A percentile compares a stretch with the other conserved stretches of the same genome.
These are phyloP conservation scores for Nakaseomyces kungkrabaensis DNA, from an alignment of 1,139 yeast species.

Conservation along the genomic window DNA sequence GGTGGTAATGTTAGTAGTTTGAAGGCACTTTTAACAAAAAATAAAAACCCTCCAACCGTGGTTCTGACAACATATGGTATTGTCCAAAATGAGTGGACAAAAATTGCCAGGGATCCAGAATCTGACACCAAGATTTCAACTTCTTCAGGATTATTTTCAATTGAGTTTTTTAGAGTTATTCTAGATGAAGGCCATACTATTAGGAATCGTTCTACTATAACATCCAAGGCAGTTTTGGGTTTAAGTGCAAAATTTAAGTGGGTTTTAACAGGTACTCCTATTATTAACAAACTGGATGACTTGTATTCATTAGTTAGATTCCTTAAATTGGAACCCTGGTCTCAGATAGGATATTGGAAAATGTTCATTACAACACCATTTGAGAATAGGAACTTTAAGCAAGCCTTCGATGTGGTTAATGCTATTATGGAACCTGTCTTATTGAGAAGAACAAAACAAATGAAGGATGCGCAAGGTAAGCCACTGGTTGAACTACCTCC, in stretches of 20 bases:
- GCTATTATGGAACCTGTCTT: conserved; percentile 77
- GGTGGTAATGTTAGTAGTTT: conserved; percentile 54
- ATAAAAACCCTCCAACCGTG: conserved; percentile 51
- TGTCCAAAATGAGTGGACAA: conserved; percentile 59
- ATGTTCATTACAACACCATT: conserved; percentile 79
- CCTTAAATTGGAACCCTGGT: conserved; percentile 80
- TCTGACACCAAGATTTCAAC: conserved; percentile 7
- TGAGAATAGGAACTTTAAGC: conserved; percentile 57
- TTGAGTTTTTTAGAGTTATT: conserved; percentile 68
- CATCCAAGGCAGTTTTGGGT: conserved; percentile 70
- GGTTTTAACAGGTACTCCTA: conserved; percentile 92
- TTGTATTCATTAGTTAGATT: conserved; percentile 69
- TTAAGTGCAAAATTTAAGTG: conserved; percentile 60
- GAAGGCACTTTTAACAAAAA: conserved; percentile 19
- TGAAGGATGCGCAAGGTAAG: conserved; percentile 66
- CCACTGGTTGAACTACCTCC: conserved; percentile 70
- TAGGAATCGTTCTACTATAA: conserved; percentile 68
- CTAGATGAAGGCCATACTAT: conserved; percentile 92
- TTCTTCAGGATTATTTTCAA: conserved; percentile 52
- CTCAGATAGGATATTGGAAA: conserved; percentile 78
- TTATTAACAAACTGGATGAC: conserved; percentile 81
- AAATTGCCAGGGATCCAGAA: conserved; percentile 8
- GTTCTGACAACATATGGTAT: conserved; percentile 86
- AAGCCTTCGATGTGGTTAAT: conserved; percentile 74
- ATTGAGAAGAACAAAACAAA: conserved; percentile 75